Evolutionary conservation across 176 grass and related monocot species (phyloP).

Genomic region (Musa beccarii): DNA sequence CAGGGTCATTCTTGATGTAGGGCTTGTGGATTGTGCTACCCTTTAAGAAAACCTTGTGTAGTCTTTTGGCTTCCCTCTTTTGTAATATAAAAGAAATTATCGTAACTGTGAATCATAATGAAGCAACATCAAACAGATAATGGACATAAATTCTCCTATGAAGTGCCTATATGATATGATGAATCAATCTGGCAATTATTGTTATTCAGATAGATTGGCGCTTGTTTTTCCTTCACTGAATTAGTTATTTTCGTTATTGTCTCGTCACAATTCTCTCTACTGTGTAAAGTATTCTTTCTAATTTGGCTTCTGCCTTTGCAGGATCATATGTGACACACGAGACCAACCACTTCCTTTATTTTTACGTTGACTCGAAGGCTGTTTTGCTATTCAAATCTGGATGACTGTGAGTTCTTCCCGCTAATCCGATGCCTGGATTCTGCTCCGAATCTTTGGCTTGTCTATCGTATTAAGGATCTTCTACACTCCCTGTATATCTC

Average conservation of each 20-base stretch:
- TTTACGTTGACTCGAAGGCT: neutral
- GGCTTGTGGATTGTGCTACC: no score
- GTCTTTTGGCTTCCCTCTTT: no score
- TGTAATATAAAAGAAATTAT: no score
- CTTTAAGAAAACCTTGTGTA: no score
- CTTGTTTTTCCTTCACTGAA: neutral
- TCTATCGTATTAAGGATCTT: neutral
- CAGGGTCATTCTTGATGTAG: no score
- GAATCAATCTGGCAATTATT: no score
- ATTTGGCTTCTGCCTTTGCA: neutral
- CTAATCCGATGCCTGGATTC: neutral
- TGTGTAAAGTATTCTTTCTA: neutral
- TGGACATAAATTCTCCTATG: no score
- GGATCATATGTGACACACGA: neutral
- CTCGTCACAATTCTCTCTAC: neutral
- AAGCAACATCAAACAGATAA: no score
- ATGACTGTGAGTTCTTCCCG: neutral
- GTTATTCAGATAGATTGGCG: neutral
- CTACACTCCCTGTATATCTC: neutral
- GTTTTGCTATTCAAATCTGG: constrained; percentile 2
- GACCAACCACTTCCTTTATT: constrained; percentile 2
- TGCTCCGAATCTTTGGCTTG: neutral
- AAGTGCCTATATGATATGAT: no score
- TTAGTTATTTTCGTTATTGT: neutral
- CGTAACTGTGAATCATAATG: no score